Base-by-base conservation (phyloP, 768 basidiomycete genomes). In the Asterophora parasitica region DNA sequence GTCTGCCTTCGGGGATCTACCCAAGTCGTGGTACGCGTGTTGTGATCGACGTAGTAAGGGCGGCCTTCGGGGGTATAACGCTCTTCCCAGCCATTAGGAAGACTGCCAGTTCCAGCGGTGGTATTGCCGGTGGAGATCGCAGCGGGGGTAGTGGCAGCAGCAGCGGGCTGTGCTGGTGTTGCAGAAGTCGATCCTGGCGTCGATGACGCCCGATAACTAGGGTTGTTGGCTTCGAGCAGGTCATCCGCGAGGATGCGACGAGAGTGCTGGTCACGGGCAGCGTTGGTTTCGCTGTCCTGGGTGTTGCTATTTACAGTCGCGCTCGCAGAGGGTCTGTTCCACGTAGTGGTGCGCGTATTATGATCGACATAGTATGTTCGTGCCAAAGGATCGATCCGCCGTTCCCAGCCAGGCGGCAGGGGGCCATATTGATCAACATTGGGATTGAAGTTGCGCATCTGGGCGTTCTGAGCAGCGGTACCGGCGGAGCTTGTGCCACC, bases 11-110 rank as follows among this genome's bases (percentile, higher is more conserved):
- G 87, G 32, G 96, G 96, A 64, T 99, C 96, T 17, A 98, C 94
- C 96, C 96, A 99, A n/a, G 96, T 99, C 27, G 96, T 98, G 15
- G 96, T 98, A 40, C 96, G 83, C 9, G 95, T 98, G 63, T 99
- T 99, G 72, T 99, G 96, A 65, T 99, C 96, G 42, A 99, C 96
- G 65, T 96, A 99, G 70, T 99, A 99, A 2, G 96, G 92, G 33
- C 96, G 82, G 15, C 96, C 96, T 70, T 99, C 96, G 0, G 94
- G 93, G 2, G 96, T 99, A 69, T 94, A 95, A 31, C 96, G 82
- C 70, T 98, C 96, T 64, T 99, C 96, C 96, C 96, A 99, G 2
- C 96, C 96, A 50, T 94, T 88, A 2, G 96, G 96, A 15, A 99
- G 75, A 46, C 83, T 85, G 1, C 96, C 94, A 1, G 81, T 74